Evolutionary conservation across 495 filamentous ascomycete species (phyloP).

Genomic region (Acidiella bohemica): DNA sequence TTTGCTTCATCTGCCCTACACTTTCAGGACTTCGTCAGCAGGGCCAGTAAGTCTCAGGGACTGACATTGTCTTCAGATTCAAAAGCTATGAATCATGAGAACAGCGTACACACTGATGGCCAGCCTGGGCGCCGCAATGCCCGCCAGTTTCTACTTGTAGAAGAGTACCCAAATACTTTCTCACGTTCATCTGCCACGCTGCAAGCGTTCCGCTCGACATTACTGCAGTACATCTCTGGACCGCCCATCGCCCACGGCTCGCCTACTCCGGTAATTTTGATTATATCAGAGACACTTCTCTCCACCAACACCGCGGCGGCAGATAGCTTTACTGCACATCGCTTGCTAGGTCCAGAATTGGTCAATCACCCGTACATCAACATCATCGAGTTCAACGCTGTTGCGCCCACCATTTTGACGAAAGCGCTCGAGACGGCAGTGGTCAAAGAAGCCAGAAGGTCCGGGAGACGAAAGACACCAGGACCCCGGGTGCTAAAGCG

Average conservation of each 20-base stretch:
- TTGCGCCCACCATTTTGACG: constrained; percentile 73
- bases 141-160: constrained; percentile 60
- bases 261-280: constrained; percentile 57
- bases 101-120: neutral
- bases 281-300: constrained; percentile 77
- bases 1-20: constrained; percentile 54
- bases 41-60: constrained; percentile 63
- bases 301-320: constrained; percentile 60
- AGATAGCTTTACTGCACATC: constrained; percentile 81
- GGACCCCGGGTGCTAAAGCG: constrained; percentile 58
- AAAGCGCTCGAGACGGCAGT: constrained; percentile 71
- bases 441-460: constrained; percentile 62
- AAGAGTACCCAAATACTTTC: constrained; percentile 87
- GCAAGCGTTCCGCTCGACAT: constrained; percentile 56
- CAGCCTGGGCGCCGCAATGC: neutral
- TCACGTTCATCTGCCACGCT: constrained; percentile 52
- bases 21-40: constrained; percentile 81
- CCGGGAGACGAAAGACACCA: constrained; percentile 51
- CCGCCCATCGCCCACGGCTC: constrained; percentile 36
- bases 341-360: constrained; percentile 73
- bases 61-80: constrained; percentile 29
- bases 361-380: constrained; percentile 59
- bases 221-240: constrained; percentile 59
- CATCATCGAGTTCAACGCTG: constrained; percentile 78
- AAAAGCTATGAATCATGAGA: neutral